Evolutionary conservation across 345 rosid species (phyloP).

Genomic region (Hypericum androsaemum): DNA sequence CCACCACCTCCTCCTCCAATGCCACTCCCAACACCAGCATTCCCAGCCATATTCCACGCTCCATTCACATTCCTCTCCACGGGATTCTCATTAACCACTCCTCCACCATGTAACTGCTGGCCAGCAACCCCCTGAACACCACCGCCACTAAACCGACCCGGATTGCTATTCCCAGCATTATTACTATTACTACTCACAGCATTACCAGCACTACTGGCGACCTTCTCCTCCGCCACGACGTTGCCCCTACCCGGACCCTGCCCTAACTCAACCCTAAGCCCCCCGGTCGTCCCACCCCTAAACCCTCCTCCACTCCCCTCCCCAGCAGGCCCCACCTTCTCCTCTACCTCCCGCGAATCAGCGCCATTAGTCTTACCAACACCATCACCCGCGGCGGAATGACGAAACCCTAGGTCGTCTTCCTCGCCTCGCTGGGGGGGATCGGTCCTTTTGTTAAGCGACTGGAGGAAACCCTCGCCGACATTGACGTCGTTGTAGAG

Average conservation of each 20-base stretch:
- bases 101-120: constrained; percentile 13
- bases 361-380: constrained; percentile 4
- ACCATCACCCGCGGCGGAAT: constrained; percentile 21
- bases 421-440: too few relatives aligned
- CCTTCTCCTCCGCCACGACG: constrained; percentile 29
- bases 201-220: constrained; percentile 14
- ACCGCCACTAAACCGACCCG: not conserved
- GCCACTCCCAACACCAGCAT: constrained; percentile 17
- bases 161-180: not conserved
- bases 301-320: constrained; percentile 26
- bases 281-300: constrained; percentile 3
- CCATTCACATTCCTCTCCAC: constrained; percentile 25
- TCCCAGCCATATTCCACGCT: constrained; percentile 12
- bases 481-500: constrained; percentile 75
- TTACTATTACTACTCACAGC: constrained; percentile 2
- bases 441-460: constrained; percentile 27
- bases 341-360: constrained; percentile 15
- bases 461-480: constrained; percentile 67
- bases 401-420: constrained; percentile 26
- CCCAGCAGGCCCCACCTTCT: constrained; percentile 19
- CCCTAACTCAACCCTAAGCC: constrained; percentile 54
- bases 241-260: constrained; percentile 22
- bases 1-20: constrained; percentile 7
- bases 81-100: constrained; percentile 35
- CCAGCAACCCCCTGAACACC: constrained; percentile 13